These are phyloP conservation scores for Candida boidinii DNA, from an alignment of 805 yeast genomes.

Conservation along the genomic window DNA sequence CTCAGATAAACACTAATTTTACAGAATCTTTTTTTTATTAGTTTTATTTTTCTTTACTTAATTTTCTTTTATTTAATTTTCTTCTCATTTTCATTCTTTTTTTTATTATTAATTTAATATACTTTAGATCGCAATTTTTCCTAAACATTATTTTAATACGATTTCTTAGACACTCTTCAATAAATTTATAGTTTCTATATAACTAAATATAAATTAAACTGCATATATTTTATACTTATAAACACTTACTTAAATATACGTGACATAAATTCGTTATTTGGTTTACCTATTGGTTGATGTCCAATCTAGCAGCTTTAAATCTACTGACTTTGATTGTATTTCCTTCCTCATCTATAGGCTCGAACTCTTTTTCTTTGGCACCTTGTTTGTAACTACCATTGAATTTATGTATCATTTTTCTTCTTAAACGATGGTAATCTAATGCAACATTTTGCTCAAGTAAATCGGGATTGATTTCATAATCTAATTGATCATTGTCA, in stretches of 20 bases:
- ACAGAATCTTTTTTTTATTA: neutral
- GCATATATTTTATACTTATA: no score
- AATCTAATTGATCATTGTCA: conserved; percentile 20
- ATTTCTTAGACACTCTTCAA: no score
- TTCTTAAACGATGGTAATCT: conserved; percentile 50
- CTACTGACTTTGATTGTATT: conserved; percentile 54
- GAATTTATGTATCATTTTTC: conserved; percentile 34
- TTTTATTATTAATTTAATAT: neutral
- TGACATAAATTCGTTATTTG: neutral
- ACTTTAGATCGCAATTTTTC: neutral
- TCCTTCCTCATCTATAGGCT: conserved; percentile 61
- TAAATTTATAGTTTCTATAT: no score
- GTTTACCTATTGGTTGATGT: conserved; percentile 9
- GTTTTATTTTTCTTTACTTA: neutral
- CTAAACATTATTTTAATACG: neutral
- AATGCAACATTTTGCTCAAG: conserved; percentile 39
- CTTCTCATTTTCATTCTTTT: neutral
- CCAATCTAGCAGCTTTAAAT: conserved; percentile 50
- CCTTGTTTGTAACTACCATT: conserved; percentile 40
- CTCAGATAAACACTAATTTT: no score
- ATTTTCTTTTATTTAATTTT: neutral
- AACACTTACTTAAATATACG: no score
- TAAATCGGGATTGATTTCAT: conserved; percentile 23
- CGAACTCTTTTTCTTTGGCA: conserved; percentile 47
- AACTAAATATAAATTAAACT: no score